Evolutionary conservation across 495 filamentous ascomycete species (phyloP), one percentile per base, ranked within the genome.

Genomic region (Annulohypoxylon maeteangense): DNA sequence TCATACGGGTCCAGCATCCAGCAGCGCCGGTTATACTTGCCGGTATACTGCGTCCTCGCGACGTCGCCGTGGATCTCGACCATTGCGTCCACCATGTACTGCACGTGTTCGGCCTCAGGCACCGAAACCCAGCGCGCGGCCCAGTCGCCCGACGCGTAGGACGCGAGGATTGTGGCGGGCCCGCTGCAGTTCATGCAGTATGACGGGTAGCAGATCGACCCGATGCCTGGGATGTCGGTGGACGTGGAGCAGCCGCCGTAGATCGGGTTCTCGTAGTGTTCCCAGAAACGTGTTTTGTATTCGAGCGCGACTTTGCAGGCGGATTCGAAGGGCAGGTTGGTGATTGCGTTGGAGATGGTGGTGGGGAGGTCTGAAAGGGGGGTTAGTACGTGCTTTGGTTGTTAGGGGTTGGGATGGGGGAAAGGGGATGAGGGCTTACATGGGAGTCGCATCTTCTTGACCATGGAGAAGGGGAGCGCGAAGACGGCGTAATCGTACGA

Each of bases 261-360:
- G 74, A 92, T 91, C 5, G 90, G 90, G 11, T 83, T 78, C 12
- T 78, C 71, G 60, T 84, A 80, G 44, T 90, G 84, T 65, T 91
- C 90, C 90, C 90, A 92, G 84, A 92, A 92, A 3, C 90, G 84
- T 0, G 86, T 85, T 62, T 80, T 75, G 76, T 88, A 92, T 44
- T 88, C 87, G 3, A 92, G 81, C 0, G 89, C 84, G 0, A 92
- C 80, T 62, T 92, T 92, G 81, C 90, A 92, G 14, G 87, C 84
- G 0, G 81, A 78, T 1, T 68, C 65, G 76, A 91, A 91, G 20
- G 83, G 84, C 65, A 91, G 71, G 8, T 84, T 82, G n/a, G 76
- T 72, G 73, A 92, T 91, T 1, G 90, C 90, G 29, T 87, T 85
- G 63, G 78, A 75, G 32, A 91, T 84, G 32, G 68, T 83, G 14